Conservation (phyloP, 257 asterid species). For the Solanum rostratum region DNA sequence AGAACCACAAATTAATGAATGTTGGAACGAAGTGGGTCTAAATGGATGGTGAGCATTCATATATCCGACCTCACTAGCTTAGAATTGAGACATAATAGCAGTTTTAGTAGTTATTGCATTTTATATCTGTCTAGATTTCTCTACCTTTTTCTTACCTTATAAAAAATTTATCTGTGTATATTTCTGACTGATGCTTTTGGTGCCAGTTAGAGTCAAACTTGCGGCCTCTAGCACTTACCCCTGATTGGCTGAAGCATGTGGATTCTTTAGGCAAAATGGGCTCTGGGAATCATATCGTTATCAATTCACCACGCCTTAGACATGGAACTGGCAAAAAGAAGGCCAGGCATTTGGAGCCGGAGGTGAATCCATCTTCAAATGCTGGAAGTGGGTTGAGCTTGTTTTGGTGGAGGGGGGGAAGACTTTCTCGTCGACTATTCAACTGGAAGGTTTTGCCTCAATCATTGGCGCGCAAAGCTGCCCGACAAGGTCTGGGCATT, state of each 20-base stretch:
- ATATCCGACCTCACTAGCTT: neutral
- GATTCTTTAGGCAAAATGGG: constrained; percentile 73
- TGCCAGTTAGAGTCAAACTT: constrained; percentile 85
- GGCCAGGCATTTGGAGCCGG: constrained; percentile 36
- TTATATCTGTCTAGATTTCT: neutral
- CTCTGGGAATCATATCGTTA: constrained; percentile 57
- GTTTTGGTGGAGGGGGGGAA: constrained; percentile 99
- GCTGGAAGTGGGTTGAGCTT: constrained; percentile 52
- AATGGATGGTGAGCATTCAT: neutral
- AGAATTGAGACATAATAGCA: neutral
- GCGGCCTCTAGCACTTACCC: constrained; percentile 61
- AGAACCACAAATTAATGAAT: neutral
- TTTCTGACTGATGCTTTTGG: constrained; percentile 11
- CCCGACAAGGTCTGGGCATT: constrained; percentile 69
- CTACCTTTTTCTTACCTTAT: neutral
- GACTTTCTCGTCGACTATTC: constrained; percentile 68
- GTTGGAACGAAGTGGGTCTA: neutral
- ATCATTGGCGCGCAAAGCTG: constrained; percentile 79
- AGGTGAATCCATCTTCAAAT: constrained; percentile 36
- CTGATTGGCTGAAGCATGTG: constrained; percentile 79
- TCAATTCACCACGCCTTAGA: constrained; percentile 44
- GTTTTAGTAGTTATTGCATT: neutral
- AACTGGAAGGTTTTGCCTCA: constrained; percentile 76
- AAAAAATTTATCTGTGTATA: neutral
- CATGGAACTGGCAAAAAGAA: constrained; percentile 53